phyloP scores from a whole-genome alignment of 2,329 filamentous ascomycete species.

The Aspergillus sp. region DNA sequence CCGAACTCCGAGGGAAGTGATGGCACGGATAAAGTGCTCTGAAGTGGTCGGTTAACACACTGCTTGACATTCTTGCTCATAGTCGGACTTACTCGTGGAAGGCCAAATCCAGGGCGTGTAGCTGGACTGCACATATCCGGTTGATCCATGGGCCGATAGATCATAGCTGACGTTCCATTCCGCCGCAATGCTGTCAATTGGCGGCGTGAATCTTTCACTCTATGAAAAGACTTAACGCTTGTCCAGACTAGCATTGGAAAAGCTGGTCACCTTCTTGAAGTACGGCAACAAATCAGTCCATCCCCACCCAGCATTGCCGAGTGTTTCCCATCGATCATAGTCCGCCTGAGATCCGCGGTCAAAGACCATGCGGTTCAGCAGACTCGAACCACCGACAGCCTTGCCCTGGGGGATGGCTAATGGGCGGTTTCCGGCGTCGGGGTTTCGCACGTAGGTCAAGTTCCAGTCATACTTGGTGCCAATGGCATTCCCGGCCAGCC shows the following conservation, averaged over 20 bases:
- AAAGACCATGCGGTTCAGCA: constrained; percentile 7
- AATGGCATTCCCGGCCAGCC: background rate
- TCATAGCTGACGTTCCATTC: constrained; percentile 3
- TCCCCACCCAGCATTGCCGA: constrained; percentile 6
- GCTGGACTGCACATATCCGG: constrained; percentile 4
- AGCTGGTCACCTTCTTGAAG: constrained; percentile 4
- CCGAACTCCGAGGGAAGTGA: background rate
- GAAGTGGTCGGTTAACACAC: background rate
- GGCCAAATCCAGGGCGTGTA: constrained; percentile 7
- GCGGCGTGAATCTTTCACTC: constrained; percentile 8
- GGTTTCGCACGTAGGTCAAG: constrained; percentile 3
- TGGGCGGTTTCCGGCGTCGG: constrained; percentile 1
- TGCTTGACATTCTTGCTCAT: background rate
- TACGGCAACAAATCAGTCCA: constrained; percentile 1
- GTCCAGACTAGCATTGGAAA: background rate
- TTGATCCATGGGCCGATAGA: background rate
- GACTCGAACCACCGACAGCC: constrained; percentile 6
- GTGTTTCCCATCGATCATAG: constrained; percentile 3
- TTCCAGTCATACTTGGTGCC: constrained; percentile 11
- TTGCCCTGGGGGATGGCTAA: constrained; percentile 4
- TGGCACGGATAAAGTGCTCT: constrained; percentile 4
- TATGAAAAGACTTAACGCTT: background rate
- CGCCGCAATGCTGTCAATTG: background rate
- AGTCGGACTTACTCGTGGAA: background rate
- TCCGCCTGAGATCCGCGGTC: background rate